Conservation (phyloP, 2,329 filamentous ascomycete genomes). For the Periconia digitata region DNA sequence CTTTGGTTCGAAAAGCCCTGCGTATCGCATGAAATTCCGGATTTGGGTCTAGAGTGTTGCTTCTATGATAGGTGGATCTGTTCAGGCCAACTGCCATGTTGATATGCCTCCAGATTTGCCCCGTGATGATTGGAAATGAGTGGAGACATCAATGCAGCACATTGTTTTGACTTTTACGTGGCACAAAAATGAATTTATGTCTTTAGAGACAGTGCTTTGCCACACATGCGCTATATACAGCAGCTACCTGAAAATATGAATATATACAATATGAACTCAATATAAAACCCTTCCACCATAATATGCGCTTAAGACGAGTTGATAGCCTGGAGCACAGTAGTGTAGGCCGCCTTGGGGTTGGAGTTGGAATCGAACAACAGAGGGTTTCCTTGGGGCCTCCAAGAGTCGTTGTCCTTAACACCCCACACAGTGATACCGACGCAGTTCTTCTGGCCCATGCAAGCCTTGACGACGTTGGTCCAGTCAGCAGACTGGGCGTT, state of each 20-base stretch:
- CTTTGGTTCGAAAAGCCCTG: no score
- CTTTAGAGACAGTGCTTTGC: background rate
- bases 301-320: background rate
- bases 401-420: conserved; percentile 50
- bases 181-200: background rate
- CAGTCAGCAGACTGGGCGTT: conserved; percentile 61
- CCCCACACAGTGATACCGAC: conserved; percentile 69
- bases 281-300: background rate
- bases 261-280: background rate
- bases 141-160: background rate
- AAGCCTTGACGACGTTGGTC: conserved; percentile 58
- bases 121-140: no score
- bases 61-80: background rate
- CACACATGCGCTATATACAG: background rate
- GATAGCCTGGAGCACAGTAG: conserved; percentile 31
- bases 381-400: conserved; percentile 47
- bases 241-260: background rate
- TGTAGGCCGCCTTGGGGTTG: conserved; percentile 47
- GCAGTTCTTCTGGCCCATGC: conserved; percentile 61
- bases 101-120: no score
- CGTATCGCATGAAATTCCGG: no score
- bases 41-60: background rate
- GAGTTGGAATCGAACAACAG: conserved; percentile 49
- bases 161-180: background rate
- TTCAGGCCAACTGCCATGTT: no score